Evolutionary conservation across 2,329 filamentous ascomycete genomes (phyloP), one percentile per base, ranked within the genome.

Genomic region (Colletotrichum cuscutae): DNA sequence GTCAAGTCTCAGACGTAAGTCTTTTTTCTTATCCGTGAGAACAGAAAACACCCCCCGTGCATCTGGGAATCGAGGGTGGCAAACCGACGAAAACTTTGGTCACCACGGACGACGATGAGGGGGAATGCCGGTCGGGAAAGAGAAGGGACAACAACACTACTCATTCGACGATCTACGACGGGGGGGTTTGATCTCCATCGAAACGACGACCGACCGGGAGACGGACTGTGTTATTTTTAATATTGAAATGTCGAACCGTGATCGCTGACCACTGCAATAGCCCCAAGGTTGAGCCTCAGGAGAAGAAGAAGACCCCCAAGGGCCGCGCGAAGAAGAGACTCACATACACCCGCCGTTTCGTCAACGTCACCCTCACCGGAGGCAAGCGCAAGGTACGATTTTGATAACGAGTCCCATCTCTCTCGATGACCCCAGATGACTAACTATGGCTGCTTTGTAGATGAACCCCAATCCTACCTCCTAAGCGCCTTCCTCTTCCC

Each of bases 241-340:
- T 56, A 26, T 35, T 57, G 49, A 70, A 61, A 15, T 13, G 22
- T 57, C 4, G 62, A 49, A 24, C 26, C 32, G 19, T 19, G 60
- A 61, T 57, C 24, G 61, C 71, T 73, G 71, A 73, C 71, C 22
- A 37, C 49, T 35, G 59, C 63, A 42, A 65, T 52, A 75, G 74
- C 72, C 74, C 74, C 65, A 74, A 95, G 93, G 93, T 96, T 86
- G 94, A 97, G 88, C 87, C 90, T 73, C 93, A 95, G 88, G 95
- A 98, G 93, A 98, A 98, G 93, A 89, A 94, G 88, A 98, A 98
- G 94, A 90, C 89, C 81, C 95, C 96, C 84, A 98, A 98, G 92
- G 96, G 96, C 84, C 95, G 96, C 84, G 96, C 96, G 80, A 95
- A 97, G 89, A 98, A 98, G 95, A 92, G 96, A 83, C 92, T 97